These are phyloP conservation scores for Xylaria sp. DNA, from an alignment of 2,329 filamentous ascomycete genomes.

Conservation along the genomic window DNA sequence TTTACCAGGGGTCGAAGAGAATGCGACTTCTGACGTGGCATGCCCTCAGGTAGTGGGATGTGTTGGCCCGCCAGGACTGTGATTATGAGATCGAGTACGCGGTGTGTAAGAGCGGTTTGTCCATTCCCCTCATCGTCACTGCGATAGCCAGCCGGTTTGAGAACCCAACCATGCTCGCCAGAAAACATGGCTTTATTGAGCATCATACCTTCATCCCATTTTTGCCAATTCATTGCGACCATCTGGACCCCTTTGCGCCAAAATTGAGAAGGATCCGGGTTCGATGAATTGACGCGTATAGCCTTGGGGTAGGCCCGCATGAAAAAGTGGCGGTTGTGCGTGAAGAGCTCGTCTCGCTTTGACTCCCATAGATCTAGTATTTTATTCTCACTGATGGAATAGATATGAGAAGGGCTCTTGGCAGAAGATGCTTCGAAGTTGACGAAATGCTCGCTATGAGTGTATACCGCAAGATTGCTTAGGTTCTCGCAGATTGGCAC, in stretches of 20 bases:
- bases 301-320: slow-evolving; percentile 93
- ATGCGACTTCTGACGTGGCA: slow-evolving; percentile 61
- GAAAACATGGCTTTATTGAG: slow-evolving; percentile 98
- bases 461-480: slow-evolving; percentile 83
- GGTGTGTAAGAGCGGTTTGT: slow-evolving; percentile 60
- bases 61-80: slow-evolving; percentile 81
- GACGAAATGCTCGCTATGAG: slow-evolving; percentile 83
- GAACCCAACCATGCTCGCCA: slow-evolving; percentile 82
- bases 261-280: slow-evolving; percentile 90
- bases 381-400: slow-evolving; percentile 86
- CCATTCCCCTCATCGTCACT: slow-evolving; percentile 54
- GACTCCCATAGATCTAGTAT: slow-evolving; percentile 71
- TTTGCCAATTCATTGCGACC: slow-evolving; percentile 98
- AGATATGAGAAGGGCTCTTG: slow-evolving; percentile 75
- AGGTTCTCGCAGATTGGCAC: slow-evolving; percentile 75
- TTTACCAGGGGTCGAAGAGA: slow-evolving; percentile 79
- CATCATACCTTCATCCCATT: slow-evolving; percentile 92
- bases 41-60: slow-evolving; percentile 67
- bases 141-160: slow-evolving; percentile 83
- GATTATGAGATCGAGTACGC: slow-evolving; percentile 74
- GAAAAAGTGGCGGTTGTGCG: slow-evolving; percentile 86
- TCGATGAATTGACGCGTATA: slow-evolving; percentile 84
- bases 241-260: slow-evolving; percentile 97
- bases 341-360: slow-evolving; percentile 79
- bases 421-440: slow-evolving; percentile 73